Percentiles rank a stretch among this genome's conserved stretches.
Conservation (phyloP, 495 filamentous ascomycete genomes). For the Penicillium canariense region DNA sequence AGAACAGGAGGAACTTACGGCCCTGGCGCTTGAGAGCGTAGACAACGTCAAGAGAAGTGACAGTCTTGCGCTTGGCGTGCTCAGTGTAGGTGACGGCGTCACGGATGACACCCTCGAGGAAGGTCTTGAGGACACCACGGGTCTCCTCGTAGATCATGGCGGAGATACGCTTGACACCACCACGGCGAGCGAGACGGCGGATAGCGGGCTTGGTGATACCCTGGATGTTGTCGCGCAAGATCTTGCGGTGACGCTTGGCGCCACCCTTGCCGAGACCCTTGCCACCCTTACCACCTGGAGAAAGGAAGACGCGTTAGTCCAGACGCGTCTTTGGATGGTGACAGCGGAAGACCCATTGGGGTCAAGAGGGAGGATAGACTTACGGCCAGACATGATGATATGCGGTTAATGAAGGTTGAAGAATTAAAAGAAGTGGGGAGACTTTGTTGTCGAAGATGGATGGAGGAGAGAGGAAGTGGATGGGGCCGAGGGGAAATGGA, state of each 20-base stretch:
- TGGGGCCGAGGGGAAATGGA: constrained; percentile 31
- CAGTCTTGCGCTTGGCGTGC: constrained; percentile 98
- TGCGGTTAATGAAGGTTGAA: constrained; percentile 30
- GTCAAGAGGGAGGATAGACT: constrained; percentile 37
- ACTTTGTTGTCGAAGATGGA: constrained; percentile 36
- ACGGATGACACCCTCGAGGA: constrained; percentile 99
- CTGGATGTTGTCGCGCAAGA: constrained; percentile 97
- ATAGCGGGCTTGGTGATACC: constrained; percentile 99
- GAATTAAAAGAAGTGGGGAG: constrained; percentile 36
- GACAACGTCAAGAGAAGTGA: constrained; percentile 95
- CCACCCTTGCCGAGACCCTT: constrained; percentile 99
- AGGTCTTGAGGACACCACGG: constrained; percentile 99
- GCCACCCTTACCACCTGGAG: constrained; percentile 87
- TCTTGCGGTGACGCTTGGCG: constrained; percentile 92
- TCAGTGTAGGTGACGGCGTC: constrained; percentile 99
- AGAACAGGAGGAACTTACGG: constrained; percentile 54
- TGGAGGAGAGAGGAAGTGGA: constrained; percentile 43
- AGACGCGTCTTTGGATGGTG: constrained; percentile 18
- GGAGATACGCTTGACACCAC: constrained; percentile 99
- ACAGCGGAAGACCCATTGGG: not conserved
- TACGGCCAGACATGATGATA: constrained; percentile 68
- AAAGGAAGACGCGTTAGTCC: constrained; percentile 39
- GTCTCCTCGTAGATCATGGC: constrained; percentile 99
- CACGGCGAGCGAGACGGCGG: constrained; percentile 98
- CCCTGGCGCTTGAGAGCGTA: constrained; percentile 97